These are phyloP conservation scores for Penicillium griseofulvum DNA, from an alignment of 2,329 filamentous ascomycete species.

Conservation along the genomic window DNA sequence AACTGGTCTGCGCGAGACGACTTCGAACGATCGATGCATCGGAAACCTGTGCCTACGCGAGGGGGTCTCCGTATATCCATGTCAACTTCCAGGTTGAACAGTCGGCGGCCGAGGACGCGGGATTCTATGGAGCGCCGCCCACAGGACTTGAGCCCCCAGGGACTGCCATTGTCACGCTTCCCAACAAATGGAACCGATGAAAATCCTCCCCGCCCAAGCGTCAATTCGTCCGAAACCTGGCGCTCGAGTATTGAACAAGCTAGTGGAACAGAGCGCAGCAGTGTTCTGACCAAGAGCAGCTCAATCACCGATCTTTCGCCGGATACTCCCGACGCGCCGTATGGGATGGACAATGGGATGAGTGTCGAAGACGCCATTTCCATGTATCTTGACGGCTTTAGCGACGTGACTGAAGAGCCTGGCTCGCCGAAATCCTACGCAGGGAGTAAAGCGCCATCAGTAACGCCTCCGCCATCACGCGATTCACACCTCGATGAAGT, in stretches of 20 bases:
- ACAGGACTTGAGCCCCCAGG: constrained; percentile 23
- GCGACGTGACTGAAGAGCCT: constrained; percentile 44
- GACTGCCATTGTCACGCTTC: constrained; percentile 31
- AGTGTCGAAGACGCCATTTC: constrained; percentile 61
- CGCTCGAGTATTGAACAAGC: constrained; percentile 57
- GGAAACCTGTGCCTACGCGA: constrained; percentile 27
- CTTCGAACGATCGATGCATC: constrained; percentile 24
- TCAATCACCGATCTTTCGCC: constrained; percentile 62
- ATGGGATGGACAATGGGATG: constrained; percentile 51
- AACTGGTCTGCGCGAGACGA: constrained; percentile 23
- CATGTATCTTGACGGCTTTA: constrained; percentile 60
- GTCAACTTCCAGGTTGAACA: constrained; percentile 36
- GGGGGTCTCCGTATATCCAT: constrained; percentile 37
- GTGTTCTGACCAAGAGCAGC: constrained; percentile 74
- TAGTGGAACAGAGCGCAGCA: constrained; percentile 76
- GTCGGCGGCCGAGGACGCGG: constrained; percentile 27
- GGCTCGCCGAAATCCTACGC: constrained; percentile 31
- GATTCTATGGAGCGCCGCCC: constrained; percentile 27
- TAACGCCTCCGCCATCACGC: constrained; percentile 28
- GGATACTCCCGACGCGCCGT: constrained; percentile 66
- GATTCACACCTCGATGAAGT: constrained; percentile 29
- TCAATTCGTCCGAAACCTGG: constrained; percentile 60
- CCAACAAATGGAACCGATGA: constrained; percentile 36
- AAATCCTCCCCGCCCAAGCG: constrained; percentile 52
- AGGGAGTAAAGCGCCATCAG: constrained; percentile 33